A percentile compares a stretch with the other conserved stretches of the same genome.
Evolutionary conservation across 2,329 filamentous ascomycete genomes (phyloP).

Genomic region (Aspergillus pseudotamarii): DNA sequence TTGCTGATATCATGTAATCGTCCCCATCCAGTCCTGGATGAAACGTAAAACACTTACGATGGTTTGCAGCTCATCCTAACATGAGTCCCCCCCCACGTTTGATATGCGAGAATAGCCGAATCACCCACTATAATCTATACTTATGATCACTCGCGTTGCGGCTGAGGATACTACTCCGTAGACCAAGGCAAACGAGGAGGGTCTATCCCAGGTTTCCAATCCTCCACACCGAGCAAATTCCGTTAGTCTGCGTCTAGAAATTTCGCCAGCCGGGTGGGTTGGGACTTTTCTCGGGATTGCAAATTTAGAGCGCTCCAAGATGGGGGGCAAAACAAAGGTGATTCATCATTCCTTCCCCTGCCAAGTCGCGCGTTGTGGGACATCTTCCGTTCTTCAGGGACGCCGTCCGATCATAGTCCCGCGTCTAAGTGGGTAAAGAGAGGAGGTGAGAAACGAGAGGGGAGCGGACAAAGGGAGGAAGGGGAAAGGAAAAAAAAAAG

Average conservation of each 20-base stretch:
- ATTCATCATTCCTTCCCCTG: slow-evolving; percentile 25
- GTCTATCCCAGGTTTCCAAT: slow-evolving; percentile 1
- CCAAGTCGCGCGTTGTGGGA: slow-evolving; percentile 29
- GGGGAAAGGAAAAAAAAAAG: not conserved
- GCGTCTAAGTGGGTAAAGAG: slow-evolving; percentile 20
- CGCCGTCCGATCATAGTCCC: slow-evolving; percentile 24
- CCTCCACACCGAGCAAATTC: slow-evolving; percentile 21
- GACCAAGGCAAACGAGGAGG: slow-evolving; percentile 5
- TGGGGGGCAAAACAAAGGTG: slow-evolving; percentile 10
- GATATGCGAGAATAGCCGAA: not conserved
- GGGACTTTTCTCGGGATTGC: not conserved
- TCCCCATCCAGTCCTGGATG: not conserved
- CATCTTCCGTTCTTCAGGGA: slow-evolving; percentile 25
- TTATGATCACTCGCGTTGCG: not conserved
- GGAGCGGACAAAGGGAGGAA: slow-evolving; percentile 1
- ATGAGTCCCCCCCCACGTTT: not conserved
- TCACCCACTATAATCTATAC: not conserved
- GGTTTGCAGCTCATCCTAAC: not conserved
- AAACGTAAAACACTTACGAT: not conserved
- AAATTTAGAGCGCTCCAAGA: slow-evolving; percentile 1
- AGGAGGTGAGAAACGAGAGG: slow-evolving; percentile 12
- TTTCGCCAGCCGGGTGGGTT: slow-evolving; percentile 23
- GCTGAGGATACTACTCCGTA: not conserved
- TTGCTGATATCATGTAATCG: not conserved
- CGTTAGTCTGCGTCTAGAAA: slow-evolving; percentile 31